Conservation (phyloP, 1,284 basidiomycete genomes). For the Marasmius fiardii region DNA sequence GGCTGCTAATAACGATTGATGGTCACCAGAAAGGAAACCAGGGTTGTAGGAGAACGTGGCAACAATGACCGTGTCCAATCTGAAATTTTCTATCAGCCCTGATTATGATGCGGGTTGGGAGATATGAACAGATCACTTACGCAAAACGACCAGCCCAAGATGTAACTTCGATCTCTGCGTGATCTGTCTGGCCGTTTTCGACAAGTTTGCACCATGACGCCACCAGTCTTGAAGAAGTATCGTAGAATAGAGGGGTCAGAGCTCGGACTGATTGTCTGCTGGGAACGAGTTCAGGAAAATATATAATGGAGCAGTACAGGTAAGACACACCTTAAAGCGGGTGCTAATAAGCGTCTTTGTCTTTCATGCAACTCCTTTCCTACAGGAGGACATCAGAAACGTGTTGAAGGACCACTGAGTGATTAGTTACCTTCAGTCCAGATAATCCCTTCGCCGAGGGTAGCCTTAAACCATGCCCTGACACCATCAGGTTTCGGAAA, state of each 20-base stretch:
- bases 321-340: slow-evolving; percentile 44
- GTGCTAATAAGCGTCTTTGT: slow-evolving; percentile 48
- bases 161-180: slow-evolving; percentile 49
- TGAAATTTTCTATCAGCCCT: slow-evolving; percentile 18
- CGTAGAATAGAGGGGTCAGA: slow-evolving; percentile 45
- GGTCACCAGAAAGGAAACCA: slow-evolving; percentile 42
- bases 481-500: slow-evolving; percentile 61
- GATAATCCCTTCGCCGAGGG: slow-evolving; percentile 58
- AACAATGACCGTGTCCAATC: slow-evolving; percentile 51
- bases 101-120: background rate
- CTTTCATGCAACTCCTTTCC: slow-evolving; percentile 52
- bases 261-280: slow-evolving; percentile 51
- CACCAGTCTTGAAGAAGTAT: slow-evolving; percentile 45
- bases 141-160: slow-evolving; percentile 58
- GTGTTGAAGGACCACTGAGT: background rate
- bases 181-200: slow-evolving; percentile 32
- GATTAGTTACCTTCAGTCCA: slow-evolving; percentile 50
- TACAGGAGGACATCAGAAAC: slow-evolving; percentile 16
- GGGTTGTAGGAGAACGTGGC: slow-evolving; percentile 60
- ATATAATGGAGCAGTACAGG: slow-evolving; percentile 1
- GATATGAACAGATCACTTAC: slow-evolving; percentile 28
- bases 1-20: slow-evolving; percentile 43
- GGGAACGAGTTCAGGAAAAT: slow-evolving; percentile 5
- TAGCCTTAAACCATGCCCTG: slow-evolving; percentile 54
- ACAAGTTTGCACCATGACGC: slow-evolving; percentile 43